Evolutionary conservation across 768 basidiomycete genomes (phyloP), one percentile per base, ranked within the genome.

Genomic region (Tephrocybe sp.): DNA sequence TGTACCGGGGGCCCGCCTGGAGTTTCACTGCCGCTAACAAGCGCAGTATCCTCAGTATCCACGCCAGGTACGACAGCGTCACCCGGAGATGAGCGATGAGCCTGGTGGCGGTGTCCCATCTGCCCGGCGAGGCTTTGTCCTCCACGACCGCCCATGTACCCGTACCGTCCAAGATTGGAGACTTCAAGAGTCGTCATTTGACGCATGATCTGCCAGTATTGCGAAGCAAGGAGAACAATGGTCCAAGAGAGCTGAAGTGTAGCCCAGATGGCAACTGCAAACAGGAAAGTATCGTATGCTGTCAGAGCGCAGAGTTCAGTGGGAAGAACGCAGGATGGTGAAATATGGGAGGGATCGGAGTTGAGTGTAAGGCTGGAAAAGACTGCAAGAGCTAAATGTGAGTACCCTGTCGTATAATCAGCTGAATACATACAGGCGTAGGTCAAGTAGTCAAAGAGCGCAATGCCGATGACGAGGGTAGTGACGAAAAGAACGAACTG

Each of bases 161-260:
- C 96, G 61, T 86, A 98, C 38, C 96, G 82, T 3, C 96, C 93
- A 2, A 98, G 83, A 62, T 99, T 99, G 51, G 86, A 87, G 3
- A 98, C 92, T 63, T 99, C 96, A 47, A 95, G 78, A 0, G 96
- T 98, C 1, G 96, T 99, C 81, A 98, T 92, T 62, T 98, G 95
- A 21, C 87, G 82, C 2, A 87, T 82, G 46, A 98, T 83, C 68
- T 99, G 97, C 90, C 91, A 96, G 41, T 86, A 74, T 60, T 99
- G 96, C 4, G 85, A 84, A 37, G 78, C 81, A 39, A 97, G 84
- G 25, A 98, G 85, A 47, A 98, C 78, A 41, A 80, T 68, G 1
- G 97, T 98, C 97, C 96, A 98, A 1, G 85, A 80, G n/a, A 99
- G 83, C 63, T 99, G 97, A 7, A 98, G 80, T 0, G 92, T 89